Evolutionary conservation across 495 filamentous ascomycete species (phyloP), one percentile per base, ranked within the genome.

Genomic region (Ascodesmis nigricans): DNA sequence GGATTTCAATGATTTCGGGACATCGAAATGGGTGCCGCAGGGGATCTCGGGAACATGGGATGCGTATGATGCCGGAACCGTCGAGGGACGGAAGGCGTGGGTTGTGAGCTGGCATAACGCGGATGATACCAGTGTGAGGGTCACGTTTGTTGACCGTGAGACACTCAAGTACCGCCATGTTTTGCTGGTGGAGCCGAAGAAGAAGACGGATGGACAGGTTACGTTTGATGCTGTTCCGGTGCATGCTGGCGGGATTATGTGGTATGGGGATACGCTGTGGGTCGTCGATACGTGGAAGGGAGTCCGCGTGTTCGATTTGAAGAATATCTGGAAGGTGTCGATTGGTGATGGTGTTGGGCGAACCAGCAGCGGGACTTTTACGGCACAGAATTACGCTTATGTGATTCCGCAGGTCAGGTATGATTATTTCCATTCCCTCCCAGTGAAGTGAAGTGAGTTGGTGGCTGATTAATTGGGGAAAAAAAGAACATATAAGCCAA

Each of bases 141-240:
- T 59, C 3, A 49, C 49, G 7, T 60, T 60, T 38, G 47, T 60
- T 1, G 43, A 57, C 34, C 43, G 51, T 6, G 35, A 39, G 10
- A n/a, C n/a, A n/a, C n/a, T n/a, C n/a, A 47, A 50, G 31, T 60
- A 60, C 38, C 50, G 58, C 3, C 55, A 60, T 46, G 57, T 53
- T 0, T 36, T 58, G n/a, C 44, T 60, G 0, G 53, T 57, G 6
- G 31, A 51, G 18, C 54, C 54, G 1, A 53, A 30, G 28, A 49
- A 39, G 5, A 38, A 46, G 18, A 44, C 52, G 23, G n/a, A n/a
- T n/a, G 43, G 50, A 14, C 11, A 16, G n/a, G 29, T 3, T 9
- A 19, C 17, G 28, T 57, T 57, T 31, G 36, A 40, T 22, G 11
- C 51, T 6, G 47, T 55, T 17, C 22, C 18, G 7, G 33, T 54